Conservation (phyloP, 1,284 basidiomycete genomes). For the Paramarasmius palmivorus region DNA sequence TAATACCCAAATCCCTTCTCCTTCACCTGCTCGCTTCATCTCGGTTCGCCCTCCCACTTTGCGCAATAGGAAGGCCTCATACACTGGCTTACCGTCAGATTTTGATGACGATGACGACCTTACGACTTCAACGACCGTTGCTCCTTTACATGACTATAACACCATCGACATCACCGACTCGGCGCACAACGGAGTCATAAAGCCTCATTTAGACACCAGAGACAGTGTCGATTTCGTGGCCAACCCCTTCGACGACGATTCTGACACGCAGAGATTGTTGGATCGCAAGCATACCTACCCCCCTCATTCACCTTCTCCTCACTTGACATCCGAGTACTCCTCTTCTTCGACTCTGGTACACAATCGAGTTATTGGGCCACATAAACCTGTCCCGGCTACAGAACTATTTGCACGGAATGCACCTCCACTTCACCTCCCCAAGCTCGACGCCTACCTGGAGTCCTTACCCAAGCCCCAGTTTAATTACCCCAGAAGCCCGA, state of each 20-base stretch:
- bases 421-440: conserved; percentile 55
- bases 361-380: conserved; percentile 21
- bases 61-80: neutral
- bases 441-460: conserved; percentile 58
- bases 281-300: neutral
- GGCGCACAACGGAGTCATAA: neutral
- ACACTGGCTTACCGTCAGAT: conserved; percentile 1
- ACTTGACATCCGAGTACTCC: conserved; percentile 5
- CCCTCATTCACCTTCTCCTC: neutral
- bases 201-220: conserved; percentile 1
- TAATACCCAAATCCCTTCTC: conserved; percentile 15
- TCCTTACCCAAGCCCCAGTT: conserved; percentile 44
- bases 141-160: conserved; percentile 14
- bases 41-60: conserved; percentile 11
- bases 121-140: conserved; percentile 13
- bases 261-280: conserved; percentile 5
- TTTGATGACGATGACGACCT: conserved; percentile 7
- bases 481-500: conserved; percentile 20
- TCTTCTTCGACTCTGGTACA: conserved; percentile 9
- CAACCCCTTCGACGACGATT: neutral
- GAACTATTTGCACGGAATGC: conserved; percentile 57
- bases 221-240: neutral
- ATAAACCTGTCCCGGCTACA: conserved; percentile 55
- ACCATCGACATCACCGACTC: conserved; percentile 22
- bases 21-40: conserved; percentile 36